Evolutionary conservation across 192 early-diverging fungal species (phyloP).

Genomic region (Phycomyces nitens): DNA sequence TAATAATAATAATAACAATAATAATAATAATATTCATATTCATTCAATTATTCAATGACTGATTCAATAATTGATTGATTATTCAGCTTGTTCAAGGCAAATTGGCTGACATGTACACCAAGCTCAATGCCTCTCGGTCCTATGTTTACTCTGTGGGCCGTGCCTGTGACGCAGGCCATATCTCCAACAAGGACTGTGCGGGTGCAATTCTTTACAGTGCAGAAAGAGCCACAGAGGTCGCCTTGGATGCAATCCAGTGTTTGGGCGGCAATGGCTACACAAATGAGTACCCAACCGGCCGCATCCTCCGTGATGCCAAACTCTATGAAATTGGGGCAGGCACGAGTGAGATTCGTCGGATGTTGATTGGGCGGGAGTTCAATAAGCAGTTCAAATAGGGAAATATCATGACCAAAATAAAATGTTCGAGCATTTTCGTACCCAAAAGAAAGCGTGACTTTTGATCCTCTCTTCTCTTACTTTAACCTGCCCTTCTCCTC

Average conservation of each 20-base stretch:
- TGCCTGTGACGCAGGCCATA: conserved; percentile 75
- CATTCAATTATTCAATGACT: no score
- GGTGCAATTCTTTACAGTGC: conserved; percentile 92
- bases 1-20: conserved; percentile 3
- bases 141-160: conserved; percentile 90
- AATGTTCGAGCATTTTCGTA: conserved; percentile 4
- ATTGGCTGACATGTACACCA: conserved; percentile 97
- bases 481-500: not conserved
- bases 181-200: conserved; percentile 89
- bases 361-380: conserved; percentile 84
- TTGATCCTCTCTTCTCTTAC: conserved; percentile 1
- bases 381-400: conserved; percentile 58
- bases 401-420: conserved; percentile 7
- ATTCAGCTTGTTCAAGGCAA: conserved; percentile 82
- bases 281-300: conserved; percentile 86
- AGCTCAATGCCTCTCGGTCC: conserved; percentile 82
- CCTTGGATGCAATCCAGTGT: conserved; percentile 91
- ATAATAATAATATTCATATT: no score
- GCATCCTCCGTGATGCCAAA: conserved; percentile 89
- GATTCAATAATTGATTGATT: conserved; percentile 4
- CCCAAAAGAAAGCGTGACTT: conserved; percentile 10
- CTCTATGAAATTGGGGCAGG: conserved; percentile 97
- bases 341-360: conserved; percentile 88
- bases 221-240: conserved; percentile 90
- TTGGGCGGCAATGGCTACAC: conserved; percentile 95